These are phyloP conservation scores for Nigrospora osmanthi DNA, from an alignment of 2,329 filamentous ascomycete genomes.

Conservation along the genomic window DNA sequence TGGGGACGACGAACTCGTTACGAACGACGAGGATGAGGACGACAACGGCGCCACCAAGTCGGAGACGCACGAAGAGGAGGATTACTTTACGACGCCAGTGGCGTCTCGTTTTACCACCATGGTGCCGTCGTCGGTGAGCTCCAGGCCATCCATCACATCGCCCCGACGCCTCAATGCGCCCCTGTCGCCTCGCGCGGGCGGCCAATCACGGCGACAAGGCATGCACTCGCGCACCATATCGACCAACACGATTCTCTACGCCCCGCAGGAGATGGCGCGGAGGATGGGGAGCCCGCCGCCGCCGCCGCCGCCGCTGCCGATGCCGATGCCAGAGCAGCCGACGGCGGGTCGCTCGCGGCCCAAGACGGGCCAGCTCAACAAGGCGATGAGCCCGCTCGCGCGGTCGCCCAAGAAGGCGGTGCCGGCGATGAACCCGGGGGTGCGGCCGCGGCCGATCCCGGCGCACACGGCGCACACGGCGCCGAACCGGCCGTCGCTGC, in stretches of 20 bases:
- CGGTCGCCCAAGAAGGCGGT: conserved; percentile 40
- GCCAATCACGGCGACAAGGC: conserved; percentile 25
- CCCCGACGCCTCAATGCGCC: conserved; percentile 16
- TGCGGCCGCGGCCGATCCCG: conserved; percentile 48
- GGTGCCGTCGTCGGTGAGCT: conserved; percentile 22
- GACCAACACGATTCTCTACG: conserved; percentile 77
- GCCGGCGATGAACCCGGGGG: background rate
- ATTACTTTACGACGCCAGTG: conserved; percentile 48
- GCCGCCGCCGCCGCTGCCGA: conserved; percentile 9
- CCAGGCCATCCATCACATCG: conserved; percentile 8
- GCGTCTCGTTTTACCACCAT: conserved; percentile 28
- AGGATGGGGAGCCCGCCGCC: conserved; percentile 14
- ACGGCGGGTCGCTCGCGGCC: conserved; percentile 29
- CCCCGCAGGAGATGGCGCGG: conserved; percentile 46
- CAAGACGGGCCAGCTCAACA: conserved; percentile 18
- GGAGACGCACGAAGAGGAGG: conserved; percentile 28
- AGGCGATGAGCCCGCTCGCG: conserved; percentile 4
- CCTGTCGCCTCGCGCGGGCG: conserved; percentile 23
- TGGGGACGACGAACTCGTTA: conserved; percentile 83
- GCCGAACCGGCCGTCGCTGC: conserved; percentile 46
- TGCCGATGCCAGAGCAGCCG: conserved; percentile 21
- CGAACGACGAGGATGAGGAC: conserved; percentile 66
- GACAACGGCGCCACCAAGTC: conserved; percentile 32
- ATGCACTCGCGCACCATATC: conserved; percentile 69
- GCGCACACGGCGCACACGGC: conserved; percentile 49